These are phyloP conservation scores for Trametes pubescens DNA, from an alignment of 1,284 basidiomycete genomes.

Conservation along the genomic window DNA sequence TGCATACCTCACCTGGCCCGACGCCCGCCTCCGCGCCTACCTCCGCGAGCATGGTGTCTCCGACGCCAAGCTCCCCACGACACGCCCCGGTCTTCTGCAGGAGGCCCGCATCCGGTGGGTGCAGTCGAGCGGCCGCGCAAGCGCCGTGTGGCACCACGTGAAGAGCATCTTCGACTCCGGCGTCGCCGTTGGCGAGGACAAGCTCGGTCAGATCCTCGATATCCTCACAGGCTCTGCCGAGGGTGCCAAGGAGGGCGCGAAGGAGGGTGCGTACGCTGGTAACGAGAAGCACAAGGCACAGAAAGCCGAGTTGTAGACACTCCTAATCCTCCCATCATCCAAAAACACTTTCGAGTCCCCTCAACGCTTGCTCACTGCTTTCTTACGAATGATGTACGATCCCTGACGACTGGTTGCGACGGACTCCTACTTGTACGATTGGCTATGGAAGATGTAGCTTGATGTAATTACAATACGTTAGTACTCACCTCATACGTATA, in stretches of 20 bases:
- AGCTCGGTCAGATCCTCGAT: conserved; percentile 55
- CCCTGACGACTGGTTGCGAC: background rate
- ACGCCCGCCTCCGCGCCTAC: conserved; percentile 86
- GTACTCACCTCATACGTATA: background rate
- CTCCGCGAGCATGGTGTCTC: conserved; percentile 77
- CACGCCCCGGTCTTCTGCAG: conserved; percentile 77
- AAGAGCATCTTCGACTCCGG: conserved; percentile 68
- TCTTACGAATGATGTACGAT: conserved; percentile 11
- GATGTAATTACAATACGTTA: conserved; percentile 12
- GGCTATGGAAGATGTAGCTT: conserved; percentile 6
- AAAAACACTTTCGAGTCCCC: background rate
- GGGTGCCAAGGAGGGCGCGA: conserved; percentile 43
- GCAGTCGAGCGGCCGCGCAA: conserved; percentile 62
- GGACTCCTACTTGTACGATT: conserved; percentile 22
- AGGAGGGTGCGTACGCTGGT: conserved; percentile 33
- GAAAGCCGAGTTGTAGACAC: conserved; percentile 37
- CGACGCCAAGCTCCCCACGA: conserved; percentile 69
- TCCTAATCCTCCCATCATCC: background rate
- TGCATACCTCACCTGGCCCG: conserved; percentile 87
- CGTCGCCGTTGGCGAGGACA: conserved; percentile 75
- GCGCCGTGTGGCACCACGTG: conserved; percentile 59
- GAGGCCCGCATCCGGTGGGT: conserved; percentile 77
- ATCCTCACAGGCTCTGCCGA: conserved; percentile 52
- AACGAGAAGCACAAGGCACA: conserved; percentile 30
- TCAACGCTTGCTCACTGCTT: background rate